Base-by-base conservation (phyloP, 169 alveolate genomes). In the Hepatocystis sp. region DNA sequence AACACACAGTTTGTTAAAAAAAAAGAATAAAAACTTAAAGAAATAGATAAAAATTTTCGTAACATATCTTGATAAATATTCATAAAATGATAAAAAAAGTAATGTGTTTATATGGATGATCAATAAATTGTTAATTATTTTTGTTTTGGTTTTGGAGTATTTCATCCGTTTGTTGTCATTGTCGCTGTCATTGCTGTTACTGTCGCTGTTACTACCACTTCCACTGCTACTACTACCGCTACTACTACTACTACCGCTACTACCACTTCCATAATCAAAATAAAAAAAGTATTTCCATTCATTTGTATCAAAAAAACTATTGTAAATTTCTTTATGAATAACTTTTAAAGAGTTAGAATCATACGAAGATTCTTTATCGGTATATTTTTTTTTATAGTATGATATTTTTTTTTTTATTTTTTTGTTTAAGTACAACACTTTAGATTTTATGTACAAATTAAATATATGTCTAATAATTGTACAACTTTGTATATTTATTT, bases 401-500 rank as follows among this genome's bases (percentile, higher is more conserved):
- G 27, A 15, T 34, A 81, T 23, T n/a, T 32, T 30, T 61, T 81
- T 81, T 64, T 81, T 81, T 7, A 81, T 64, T 63, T 81, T 81
- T 81, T 63, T 81, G 53, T 56, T 63, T 53, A 81, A 63, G 63
- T 61, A 49, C 36, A 49, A 81, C 8, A 81, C 47, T 28, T 81
- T 81, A n/a, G 89, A 46, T 63, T 64, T 81, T 1, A 25, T 27
- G 30, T 81, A 81, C 4, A 64, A 28, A 21, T 49, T 61, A 47
- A 61, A 63, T 27, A 81, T 47, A 30, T 81, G 89, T 28, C 84
- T 61, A 49, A 81, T 51, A n/a, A 81, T 61, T 1, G 36, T 46
- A 65, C 89, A 81, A 49, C 78, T 52, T 32, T 81, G 81, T 4
- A 30, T 49, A 63, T 81, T 81, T 32, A 61, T 81, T 28, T 81